Evolutionary conservation across 2,329 filamentous ascomycete species (phyloP).

Genomic region (Trichophyton schoenleinii): DNA sequence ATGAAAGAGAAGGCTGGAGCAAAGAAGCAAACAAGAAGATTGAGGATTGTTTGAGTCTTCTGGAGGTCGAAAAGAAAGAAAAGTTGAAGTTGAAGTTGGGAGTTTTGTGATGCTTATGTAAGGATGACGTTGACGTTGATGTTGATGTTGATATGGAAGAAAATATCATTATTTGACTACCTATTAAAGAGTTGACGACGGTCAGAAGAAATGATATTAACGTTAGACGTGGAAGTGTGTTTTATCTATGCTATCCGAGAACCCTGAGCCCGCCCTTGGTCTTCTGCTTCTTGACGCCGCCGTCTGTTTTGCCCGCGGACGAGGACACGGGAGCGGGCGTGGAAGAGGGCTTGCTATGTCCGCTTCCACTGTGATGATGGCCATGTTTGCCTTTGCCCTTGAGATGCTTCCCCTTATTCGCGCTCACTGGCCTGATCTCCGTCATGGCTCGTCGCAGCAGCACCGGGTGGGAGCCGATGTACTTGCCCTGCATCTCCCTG

Average conservation of each 20-base stretch:
- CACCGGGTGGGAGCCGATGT: conserved; percentile 94
- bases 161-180: neutral
- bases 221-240: too few relatives aligned
- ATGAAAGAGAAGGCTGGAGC: neutral
- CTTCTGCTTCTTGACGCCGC: conserved; percentile 35
- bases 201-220: too few relatives aligned
- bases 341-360: conserved; percentile 17
- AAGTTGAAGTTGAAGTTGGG: conserved; percentile 3
- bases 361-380: conserved; percentile 20
- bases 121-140: neutral
- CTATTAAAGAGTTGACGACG: neutral
- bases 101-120: conserved; percentile 2
- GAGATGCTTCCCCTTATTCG: conserved; percentile 53
- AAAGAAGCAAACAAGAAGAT: too few relatives aligned
- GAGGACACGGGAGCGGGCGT: neutral
- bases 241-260: conserved; percentile 22
- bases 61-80: neutral
- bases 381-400: conserved; percentile 21
- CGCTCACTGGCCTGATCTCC: conserved; percentile 69
- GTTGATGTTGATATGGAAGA: neutral
- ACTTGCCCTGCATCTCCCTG: conserved; percentile 98
- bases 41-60: too few relatives aligned
- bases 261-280: conserved; percentile 36
- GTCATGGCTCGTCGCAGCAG: conserved; percentile 77
- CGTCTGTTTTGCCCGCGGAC: conserved; percentile 27